phyloP scores from a whole-genome alignment of 2,329 filamentous ascomycete species.

The Trichoderma asperellum region DNA sequence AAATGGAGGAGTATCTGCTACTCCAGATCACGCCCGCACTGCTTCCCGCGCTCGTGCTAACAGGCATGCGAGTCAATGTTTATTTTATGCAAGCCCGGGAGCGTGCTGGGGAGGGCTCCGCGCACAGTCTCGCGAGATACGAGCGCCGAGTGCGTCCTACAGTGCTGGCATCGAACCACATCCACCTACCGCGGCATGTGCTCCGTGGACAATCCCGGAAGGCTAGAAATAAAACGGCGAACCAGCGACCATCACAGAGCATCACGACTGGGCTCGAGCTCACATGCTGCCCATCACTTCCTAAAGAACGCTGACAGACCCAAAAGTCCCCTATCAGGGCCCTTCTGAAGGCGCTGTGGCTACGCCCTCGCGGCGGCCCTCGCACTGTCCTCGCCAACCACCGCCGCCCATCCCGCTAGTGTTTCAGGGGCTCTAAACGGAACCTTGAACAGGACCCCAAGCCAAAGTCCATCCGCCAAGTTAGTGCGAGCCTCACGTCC shows the following conservation, averaged over 20 bases:
- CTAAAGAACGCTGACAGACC: not conserved
- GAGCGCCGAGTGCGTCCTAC: not conserved
- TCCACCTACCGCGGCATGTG: not conserved
- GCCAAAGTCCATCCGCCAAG: conserved; percentile 17
- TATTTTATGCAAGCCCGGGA: conserved; percentile 4
- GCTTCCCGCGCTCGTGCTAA: conserved; percentile 18
- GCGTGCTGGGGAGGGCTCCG: conserved; percentile 2
- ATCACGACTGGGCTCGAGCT: not conserved
- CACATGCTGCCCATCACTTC: not conserved
- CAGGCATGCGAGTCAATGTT: conserved; percentile 24
- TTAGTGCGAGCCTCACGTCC: conserved; percentile 20
- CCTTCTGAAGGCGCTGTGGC: conserved; percentile 17
- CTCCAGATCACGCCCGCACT: not conserved
- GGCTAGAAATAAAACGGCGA: not conserved
- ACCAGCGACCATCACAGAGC: not conserved
- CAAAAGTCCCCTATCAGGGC: conserved; percentile 19
- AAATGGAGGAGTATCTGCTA: not conserved
- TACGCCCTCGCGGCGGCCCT: conserved; percentile 8
- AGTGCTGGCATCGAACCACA: not conserved
- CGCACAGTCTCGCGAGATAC: not conserved
- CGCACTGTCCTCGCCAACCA: conserved; percentile 29
- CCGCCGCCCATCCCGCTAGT: conserved; percentile 26
- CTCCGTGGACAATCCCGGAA: not conserved
- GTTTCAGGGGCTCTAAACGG: conserved; percentile 29
- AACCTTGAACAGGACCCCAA: conserved; percentile 7